A percentile compares a stretch with the other conserved stretches of the same genome.
phyloP scores from a whole-genome alignment of 2,329 filamentous ascomycete genomes.

The Cladosporium austrohemisphaericum region DNA sequence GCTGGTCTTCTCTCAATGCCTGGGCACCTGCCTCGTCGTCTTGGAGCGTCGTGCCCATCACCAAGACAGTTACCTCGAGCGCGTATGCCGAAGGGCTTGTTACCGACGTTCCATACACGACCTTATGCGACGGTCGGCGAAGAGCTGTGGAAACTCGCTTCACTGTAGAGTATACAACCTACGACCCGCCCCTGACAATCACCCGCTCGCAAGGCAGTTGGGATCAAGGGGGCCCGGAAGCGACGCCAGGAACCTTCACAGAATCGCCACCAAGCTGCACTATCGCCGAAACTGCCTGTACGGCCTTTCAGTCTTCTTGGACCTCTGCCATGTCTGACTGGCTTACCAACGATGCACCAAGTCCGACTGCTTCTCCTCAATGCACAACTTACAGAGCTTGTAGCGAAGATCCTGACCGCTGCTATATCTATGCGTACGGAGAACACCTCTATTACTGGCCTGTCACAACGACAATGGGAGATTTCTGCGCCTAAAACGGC shows the following conservation, averaged over 20 bases:
- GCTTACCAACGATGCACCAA: not conserved
- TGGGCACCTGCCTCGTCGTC: not conserved
- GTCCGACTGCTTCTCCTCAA: not conserved
- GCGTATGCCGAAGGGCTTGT: not conserved
- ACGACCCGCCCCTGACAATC: constrained; percentile 2
- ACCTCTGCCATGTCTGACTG: not conserved
- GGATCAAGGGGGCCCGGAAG: too few relatives aligned
- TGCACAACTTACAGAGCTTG: constrained; percentile 6
- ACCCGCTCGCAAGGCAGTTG: not conserved
- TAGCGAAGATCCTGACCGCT: not conserved
- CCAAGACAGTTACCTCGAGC: not conserved
- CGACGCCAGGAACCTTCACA: too few relatives aligned
- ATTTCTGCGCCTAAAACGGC: constrained; percentile 11
- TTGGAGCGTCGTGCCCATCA: not conserved
- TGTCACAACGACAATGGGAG: not conserved
- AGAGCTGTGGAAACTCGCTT: not conserved
- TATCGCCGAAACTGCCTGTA: not conserved
- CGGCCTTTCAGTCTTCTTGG: not conserved
- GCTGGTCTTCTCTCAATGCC: not conserved
- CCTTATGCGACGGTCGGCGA: constrained; percentile 1
- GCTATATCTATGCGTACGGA: not conserved
- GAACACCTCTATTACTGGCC: constrained; percentile 9
- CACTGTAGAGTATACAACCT: not conserved
- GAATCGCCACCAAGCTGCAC: not conserved
- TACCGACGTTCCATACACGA: not conserved